A percentile compares a stretch with the other conserved stretches of the same genome.
Evolutionary conservation across 2,329 filamentous ascomycete species (phyloP).

Genomic region (Coniochaeta pulveracea): DNA sequence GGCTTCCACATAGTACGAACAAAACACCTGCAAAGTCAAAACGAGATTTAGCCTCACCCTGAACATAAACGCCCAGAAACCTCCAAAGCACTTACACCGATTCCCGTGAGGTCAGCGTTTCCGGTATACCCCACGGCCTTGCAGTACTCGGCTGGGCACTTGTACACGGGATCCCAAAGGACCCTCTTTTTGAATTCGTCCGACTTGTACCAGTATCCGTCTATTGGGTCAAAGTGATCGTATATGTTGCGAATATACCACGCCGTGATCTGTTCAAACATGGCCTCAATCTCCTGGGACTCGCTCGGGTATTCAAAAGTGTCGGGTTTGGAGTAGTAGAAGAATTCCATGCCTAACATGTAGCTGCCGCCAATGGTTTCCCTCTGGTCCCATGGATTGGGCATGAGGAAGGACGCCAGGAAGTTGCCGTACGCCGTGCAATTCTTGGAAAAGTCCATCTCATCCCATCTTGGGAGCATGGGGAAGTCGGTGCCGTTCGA

Average conservation of each 20-base stretch:
- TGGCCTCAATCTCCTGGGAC: background rate
- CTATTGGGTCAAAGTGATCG: slow-evolving; percentile 4
- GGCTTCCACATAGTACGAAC: slow-evolving; percentile 12
- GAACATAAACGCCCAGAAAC: too few species aligned
- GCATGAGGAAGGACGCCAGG: slow-evolving; percentile 7
- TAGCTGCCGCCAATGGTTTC: slow-evolving; percentile 7
- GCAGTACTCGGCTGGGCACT: slow-evolving; percentile 9
- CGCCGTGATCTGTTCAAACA: background rate
- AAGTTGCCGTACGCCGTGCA: slow-evolving; percentile 10
- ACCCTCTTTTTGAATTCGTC: slow-evolving; percentile 6
- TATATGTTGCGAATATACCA: slow-evolving; percentile 2
- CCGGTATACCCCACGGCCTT: slow-evolving; percentile 10
- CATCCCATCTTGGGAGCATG: slow-evolving; percentile 10
- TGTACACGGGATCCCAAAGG: slow-evolving; percentile 5
- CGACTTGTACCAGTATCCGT: background rate
- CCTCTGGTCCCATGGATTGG: slow-evolving; percentile 6
- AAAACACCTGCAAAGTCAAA: slow-evolving; percentile 4
- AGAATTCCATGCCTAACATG: background rate
- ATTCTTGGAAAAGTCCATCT: slow-evolving; percentile 11
- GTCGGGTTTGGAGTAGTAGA: background rate
- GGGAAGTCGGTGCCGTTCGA: slow-evolving; percentile 5
- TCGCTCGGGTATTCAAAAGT: background rate
- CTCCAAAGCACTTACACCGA: slow-evolving; percentile 9
- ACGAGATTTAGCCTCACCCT: too few species aligned
- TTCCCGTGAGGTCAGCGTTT: slow-evolving; percentile 12